These are phyloP conservation scores for Aspergillus hiratsukae DNA, from an alignment of 2,329 filamentous ascomycete genomes.

Conservation along the genomic window DNA sequence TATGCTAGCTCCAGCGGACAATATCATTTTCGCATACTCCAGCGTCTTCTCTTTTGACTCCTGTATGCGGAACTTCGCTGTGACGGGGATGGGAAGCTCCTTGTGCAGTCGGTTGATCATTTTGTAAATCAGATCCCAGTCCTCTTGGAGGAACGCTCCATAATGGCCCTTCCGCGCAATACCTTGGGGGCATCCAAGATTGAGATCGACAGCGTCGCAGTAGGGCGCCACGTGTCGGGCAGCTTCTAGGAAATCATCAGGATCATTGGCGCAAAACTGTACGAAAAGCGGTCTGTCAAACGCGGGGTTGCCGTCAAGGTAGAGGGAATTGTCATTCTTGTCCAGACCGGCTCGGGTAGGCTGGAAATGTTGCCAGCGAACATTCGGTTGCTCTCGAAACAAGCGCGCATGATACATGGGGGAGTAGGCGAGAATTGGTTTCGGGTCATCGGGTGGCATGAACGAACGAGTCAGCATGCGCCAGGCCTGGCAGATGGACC, in stretches of 20 bases:
- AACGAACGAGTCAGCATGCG: conserved; percentile 93
- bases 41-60: conserved; percentile 83
- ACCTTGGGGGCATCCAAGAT: conserved; percentile 92
- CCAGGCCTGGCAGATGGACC: conserved; percentile 66
- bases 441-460: conserved; percentile 61
- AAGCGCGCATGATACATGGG: conserved; percentile 95
- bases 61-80: conserved; percentile 88
- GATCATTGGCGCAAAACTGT: conserved; percentile 72
- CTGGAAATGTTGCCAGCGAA: conserved; percentile 78
- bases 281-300: conserved; percentile 89
- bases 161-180: conserved; percentile 90
- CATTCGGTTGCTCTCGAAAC: conserved; percentile 70
- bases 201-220: conserved; percentile 93
- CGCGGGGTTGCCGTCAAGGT: conserved; percentile 80
- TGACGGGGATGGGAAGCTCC: conserved; percentile 76
- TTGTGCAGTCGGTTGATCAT: conserved; percentile 79
- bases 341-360: conserved; percentile 46
- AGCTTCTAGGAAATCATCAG: conserved; percentile 52
- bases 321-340: conserved; percentile 36
- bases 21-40: conserved; percentile 80
- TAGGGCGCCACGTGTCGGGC: conserved; percentile 75
- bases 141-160: conserved; percentile 90
- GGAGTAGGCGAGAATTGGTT: conserved; percentile 76
- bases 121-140: conserved; percentile 75
- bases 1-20: conserved; percentile 85